Evolutionary conservation across 306 rosid species (phyloP).

Genomic region (Quercus mongolica): DNA sequence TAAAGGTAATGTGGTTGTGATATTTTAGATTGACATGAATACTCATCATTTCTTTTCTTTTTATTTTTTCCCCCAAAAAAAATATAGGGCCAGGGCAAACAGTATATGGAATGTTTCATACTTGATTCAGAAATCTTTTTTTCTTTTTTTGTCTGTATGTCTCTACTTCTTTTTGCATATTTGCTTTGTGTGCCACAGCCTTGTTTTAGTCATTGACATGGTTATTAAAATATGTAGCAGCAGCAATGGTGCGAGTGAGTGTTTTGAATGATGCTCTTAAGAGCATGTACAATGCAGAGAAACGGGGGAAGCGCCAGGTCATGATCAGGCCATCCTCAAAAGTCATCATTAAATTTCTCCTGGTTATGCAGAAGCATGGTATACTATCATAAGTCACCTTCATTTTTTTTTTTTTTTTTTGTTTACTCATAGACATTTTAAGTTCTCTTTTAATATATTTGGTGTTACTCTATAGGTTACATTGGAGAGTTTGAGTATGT

Average conservation of each 20-base stretch:
- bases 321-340: slow-evolving; percentile 45
- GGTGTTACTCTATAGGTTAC: slow-evolving; percentile 33
- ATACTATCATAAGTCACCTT: neutral
- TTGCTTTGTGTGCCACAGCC: neutral
- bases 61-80: no score
- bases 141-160: no score
- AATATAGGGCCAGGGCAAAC: no score
- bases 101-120: no score
- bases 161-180: neutral
- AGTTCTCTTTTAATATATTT: neutral
- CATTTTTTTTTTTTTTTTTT: neutral
- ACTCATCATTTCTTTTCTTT: no score
- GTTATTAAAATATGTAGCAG: slow-evolving; percentile 2
- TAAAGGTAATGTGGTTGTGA: no score
- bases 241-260: slow-evolving; percentile 35
- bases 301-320: slow-evolving; percentile 42
- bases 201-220: neutral
- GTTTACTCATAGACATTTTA: no score
- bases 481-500: slow-evolving; percentile 65
- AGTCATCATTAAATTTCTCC: slow-evolving; percentile 35
- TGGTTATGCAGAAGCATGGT: slow-evolving; percentile 64
- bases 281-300: slow-evolving; percentile 47
- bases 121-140: no score
- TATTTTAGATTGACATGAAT: no score
- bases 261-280: slow-evolving; percentile 43